Base-by-base conservation (phyloP, 169 alveolate species). In the Eimeria tenella region DNA sequence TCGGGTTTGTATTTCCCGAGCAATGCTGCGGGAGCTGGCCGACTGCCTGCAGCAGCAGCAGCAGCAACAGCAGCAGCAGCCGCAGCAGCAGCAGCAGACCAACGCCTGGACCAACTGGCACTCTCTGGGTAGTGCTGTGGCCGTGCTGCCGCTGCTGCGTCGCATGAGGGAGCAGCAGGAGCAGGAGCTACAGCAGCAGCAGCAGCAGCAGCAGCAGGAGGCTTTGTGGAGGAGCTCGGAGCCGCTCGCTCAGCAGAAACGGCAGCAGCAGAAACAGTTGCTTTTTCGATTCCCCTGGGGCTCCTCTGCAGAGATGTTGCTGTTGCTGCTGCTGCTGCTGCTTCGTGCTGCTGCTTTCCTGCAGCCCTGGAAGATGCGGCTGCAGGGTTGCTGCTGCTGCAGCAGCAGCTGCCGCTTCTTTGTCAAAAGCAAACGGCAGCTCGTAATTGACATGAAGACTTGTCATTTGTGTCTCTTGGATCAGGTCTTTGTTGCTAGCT, bases 291-390 rank as follows among this genome's bases (percentile, higher is more conserved):
- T 68, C 77, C 77, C 77, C 4, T 8, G 11, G 13, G 77, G 49
- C n/a, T 10, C 13, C n/a, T 5, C n/a, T 11, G 77, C 11, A n/a
- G 31, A 68, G n/a, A 23, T 68, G n/a, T 1, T 23, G 11, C 31
- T 68, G 77, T n/a, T 68, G 77, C 77, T 68, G 77, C 77, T 68
- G 31, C 13, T 68, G 77, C n/a, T 68, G 77, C 77, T n/a, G 77
- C 77, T 68, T 0, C 77, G 77, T 3, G 77, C 77, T 17, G 77
- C 31, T 13, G 77, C 77, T n/a, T 17, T n/a, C 13, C 77, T n/a
- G 31, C 77, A 17, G n/a, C 77, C 77, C 11, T 68, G 77, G 77
- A 15, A 17, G n/a, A 10, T 68, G 31, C 77, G 31, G 77, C 31
- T 68, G 77, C 49, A 17, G 1, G 1, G 77, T 1, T 8, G 77